These are phyloP conservation scores for Mimosa bimucronata DNA, from an alignment of 306 rosid genomes.

Conservation along the genomic window DNA sequence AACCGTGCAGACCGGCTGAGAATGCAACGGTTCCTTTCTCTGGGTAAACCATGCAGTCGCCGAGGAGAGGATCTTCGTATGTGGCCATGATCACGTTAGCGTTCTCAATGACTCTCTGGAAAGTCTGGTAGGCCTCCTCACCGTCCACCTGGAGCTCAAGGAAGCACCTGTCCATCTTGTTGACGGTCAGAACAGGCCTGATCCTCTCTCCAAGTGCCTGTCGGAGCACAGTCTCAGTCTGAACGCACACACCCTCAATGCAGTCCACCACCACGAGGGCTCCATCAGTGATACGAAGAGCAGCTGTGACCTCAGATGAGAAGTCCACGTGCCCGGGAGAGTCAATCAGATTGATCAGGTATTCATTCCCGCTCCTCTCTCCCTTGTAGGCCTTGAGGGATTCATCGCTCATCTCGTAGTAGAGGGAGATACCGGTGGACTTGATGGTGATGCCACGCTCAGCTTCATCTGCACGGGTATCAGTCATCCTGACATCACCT, in stretches of 20 bases:
- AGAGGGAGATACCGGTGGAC: slow-evolving; percentile 93
- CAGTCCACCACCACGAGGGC: slow-evolving; percentile 96
- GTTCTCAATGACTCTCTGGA: slow-evolving; percentile 84
- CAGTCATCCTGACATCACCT: slow-evolving; percentile 96
- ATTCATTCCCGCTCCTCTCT: slow-evolving; percentile 77
- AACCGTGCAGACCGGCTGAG: slow-evolving; percentile 94
- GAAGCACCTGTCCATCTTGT: slow-evolving; percentile 97
- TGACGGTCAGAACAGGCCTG: slow-evolving; percentile 86
- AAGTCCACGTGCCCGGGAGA: slow-evolving; percentile 94
- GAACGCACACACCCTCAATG: slow-evolving; percentile 91
- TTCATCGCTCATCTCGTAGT: slow-evolving; percentile 75
- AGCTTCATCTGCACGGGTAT: slow-evolving; percentile 90
- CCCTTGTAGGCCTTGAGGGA: slow-evolving; percentile 68
- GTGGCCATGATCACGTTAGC: slow-evolving; percentile 98
- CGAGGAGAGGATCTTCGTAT: slow-evolving; percentile 88
- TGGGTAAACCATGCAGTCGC: slow-evolving; percentile 84
- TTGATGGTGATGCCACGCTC: slow-evolving; percentile 96
- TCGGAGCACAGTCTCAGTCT: slow-evolving; percentile 88
- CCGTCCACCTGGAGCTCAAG: slow-evolving; percentile 97
- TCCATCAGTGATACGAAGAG: slow-evolving; percentile 93
- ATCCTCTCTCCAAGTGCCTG: slow-evolving; percentile 96
- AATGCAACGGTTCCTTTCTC: slow-evolving; percentile 97
- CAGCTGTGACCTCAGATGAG: slow-evolving; percentile 96
- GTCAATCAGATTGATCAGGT: slow-evolving; percentile 91
- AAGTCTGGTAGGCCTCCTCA: slow-evolving; percentile 88